These are phyloP conservation scores for Teunomyces lycoperdinae DNA, from an alignment of 805 yeast species.

Conservation along the genomic window DNA sequence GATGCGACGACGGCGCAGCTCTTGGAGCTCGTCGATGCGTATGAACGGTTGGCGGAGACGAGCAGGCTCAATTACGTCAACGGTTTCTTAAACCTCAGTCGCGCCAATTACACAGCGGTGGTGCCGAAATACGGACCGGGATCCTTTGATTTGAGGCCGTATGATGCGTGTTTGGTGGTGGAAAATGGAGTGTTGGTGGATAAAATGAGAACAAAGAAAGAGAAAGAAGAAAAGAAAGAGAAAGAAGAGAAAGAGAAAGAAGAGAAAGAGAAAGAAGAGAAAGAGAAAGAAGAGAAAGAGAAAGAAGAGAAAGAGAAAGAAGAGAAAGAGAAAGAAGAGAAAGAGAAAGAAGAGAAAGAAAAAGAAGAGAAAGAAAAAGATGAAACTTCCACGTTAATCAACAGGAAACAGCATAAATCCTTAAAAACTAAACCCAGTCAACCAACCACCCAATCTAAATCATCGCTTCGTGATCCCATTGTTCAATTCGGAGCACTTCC, in stretches of 20 bases:
- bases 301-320: conserved; percentile 2
- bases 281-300: conserved; percentile 1
- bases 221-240: neutral
- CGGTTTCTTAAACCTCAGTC: conserved; percentile 41
- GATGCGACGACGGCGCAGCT: conserved; percentile 10
- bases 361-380: neutral
- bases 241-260: conserved; percentile 3
- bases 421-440: no score
- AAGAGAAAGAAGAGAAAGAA: neutral
- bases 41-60: conserved; percentile 24
- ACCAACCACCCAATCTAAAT: no score
- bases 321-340: conserved; percentile 2
- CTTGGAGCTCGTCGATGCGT: conserved; percentile 30
- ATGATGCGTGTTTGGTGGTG: conserved; percentile 17
- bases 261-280: conserved; percentile 3
- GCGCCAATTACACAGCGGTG: conserved; percentile 42
- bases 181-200: conserved; percentile 2
- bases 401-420: no score
- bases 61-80: conserved; percentile 21
- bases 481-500: conserved; percentile 23
- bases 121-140: conserved; percentile 37
- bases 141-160: conserved; percentile 37
- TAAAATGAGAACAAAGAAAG: neutral
- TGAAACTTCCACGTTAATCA: neutral
- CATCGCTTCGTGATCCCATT: conserved; percentile 14